Conservation (phyloP, 352 stramenopile genomes). For the Pythium aquatile region DNA sequence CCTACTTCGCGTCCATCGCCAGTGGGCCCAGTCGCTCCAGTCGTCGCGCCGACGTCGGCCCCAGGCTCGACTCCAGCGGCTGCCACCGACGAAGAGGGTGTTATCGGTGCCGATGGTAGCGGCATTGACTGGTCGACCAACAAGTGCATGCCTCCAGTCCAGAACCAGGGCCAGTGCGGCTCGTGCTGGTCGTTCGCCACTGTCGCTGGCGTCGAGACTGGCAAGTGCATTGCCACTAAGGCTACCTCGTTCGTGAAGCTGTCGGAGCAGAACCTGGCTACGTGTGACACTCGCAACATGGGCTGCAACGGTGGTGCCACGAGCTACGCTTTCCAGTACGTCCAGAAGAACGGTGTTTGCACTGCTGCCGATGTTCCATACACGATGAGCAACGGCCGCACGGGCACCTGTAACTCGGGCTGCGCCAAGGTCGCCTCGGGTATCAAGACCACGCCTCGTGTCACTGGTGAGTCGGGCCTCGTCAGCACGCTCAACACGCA, state of each 20-base stretch:
- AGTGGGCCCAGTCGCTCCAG: neutral
- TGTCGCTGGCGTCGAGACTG: conserved; percentile 29
- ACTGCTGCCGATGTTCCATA: conserved; percentile 47
- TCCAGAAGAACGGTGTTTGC: conserved; percentile 24
- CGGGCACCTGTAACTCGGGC: conserved; percentile 12
- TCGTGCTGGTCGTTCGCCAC: conserved; percentile 48
- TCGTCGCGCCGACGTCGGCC: neutral
- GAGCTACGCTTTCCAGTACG: conserved; percentile 13
- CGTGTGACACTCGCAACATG: conserved; percentile 19
- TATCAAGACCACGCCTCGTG: conserved; percentile 35
- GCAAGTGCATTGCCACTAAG: conserved; percentile 27
- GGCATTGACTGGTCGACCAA: conserved; percentile 20
- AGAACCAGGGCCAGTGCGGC: conserved; percentile 42
- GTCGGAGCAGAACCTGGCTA: conserved; percentile 26
- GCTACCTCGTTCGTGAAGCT: conserved; percentile 19
- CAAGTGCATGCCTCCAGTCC: conserved; percentile 21
- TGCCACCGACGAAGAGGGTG: neutral
- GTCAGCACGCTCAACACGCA: conserved; percentile 86
- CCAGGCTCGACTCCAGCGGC: neutral
- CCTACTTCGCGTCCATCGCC: neutral
- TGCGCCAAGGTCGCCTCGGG: conserved; percentile 27
- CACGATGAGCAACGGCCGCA: conserved; percentile 19
- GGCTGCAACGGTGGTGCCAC: conserved; percentile 21
- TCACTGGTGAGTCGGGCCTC: conserved; percentile 73
- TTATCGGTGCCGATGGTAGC: neutral